Evolutionary conservation across 2,329 filamentous ascomycete species (phyloP).

Genomic region (Colletotrichum simmondsii): DNA sequence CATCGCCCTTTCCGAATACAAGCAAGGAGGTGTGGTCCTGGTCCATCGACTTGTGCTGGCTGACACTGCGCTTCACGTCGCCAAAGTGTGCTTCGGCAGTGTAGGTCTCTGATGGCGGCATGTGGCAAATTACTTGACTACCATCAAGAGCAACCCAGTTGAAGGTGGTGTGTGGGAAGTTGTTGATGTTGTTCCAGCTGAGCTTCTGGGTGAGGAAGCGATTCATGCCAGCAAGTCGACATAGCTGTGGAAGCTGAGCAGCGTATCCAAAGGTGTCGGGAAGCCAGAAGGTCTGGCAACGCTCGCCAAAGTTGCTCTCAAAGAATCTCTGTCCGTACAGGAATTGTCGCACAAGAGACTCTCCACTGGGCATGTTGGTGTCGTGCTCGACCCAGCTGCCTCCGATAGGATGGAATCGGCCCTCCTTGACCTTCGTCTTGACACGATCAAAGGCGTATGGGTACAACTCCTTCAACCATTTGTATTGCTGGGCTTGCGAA

Average conservation of each 20-base stretch:
- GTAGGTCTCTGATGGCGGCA: conserved; percentile 96
- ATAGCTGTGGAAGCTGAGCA: conserved; percentile 92
- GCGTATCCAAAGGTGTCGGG: conserved; percentile 99
- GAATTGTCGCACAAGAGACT: conserved; percentile 94
- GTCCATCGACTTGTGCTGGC: conserved; percentile 95
- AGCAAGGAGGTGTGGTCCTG: conserved; percentile 91
- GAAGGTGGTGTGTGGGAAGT: conserved; percentile 98
- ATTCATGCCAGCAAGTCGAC: conserved; percentile 93
- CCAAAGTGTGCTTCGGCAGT: conserved; percentile 95
- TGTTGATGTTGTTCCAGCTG: conserved; percentile 99
- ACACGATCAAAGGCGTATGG: conserved; percentile 90
- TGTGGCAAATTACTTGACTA: conserved; percentile 96
- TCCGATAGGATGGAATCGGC: conserved; percentile 92
- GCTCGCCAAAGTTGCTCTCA: conserved; percentile 88
- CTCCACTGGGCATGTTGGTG: conserved; percentile 95
- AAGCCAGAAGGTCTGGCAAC: conserved; percentile 94
- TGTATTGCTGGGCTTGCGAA: conserved; percentile 97
- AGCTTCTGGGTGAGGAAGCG: conserved; percentile 98
- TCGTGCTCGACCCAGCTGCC: conserved; percentile 99
- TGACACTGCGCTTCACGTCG: conserved; percentile 88
- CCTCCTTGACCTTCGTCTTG: conserved; percentile 89
- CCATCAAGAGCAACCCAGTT: conserved; percentile 98
- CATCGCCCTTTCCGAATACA: conserved; percentile 96
- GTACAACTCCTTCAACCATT: conserved; percentile 93
- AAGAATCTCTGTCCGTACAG: conserved; percentile 96